phyloP scores from a whole-genome alignment of 2,329 filamentous ascomycete species.

The Chaetoscypha palmicola region DNA sequence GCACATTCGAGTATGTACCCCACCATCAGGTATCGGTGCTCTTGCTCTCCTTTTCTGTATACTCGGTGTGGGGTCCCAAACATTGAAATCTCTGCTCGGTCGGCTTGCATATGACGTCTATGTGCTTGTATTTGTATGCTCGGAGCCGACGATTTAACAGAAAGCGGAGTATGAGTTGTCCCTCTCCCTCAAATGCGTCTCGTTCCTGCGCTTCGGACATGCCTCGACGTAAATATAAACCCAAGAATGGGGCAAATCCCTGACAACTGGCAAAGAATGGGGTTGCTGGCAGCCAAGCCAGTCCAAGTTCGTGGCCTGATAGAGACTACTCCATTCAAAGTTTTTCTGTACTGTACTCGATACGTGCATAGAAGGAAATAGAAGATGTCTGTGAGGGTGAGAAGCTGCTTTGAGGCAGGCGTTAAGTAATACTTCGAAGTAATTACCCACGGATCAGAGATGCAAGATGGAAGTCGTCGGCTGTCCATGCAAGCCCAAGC shows the following conservation, averaged over 20 bases:
- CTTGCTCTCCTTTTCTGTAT: neutral
- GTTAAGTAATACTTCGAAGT: neutral
- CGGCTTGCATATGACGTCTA: neutral
- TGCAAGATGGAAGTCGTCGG: too few species aligned
- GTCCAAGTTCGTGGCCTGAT: conserved; percentile 2
- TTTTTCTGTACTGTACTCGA: neutral
- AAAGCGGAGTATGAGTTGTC: neutral
- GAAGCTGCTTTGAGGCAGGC: too few species aligned
- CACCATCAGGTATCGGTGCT: neutral
- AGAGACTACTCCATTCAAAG: neutral
- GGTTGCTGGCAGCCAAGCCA: neutral
- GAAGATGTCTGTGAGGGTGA: too few species aligned
- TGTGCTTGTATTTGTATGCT: too few species aligned
- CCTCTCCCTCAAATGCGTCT: neutral
- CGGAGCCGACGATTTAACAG: neutral
- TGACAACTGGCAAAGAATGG: conserved; percentile 3
- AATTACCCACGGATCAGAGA: neutral
- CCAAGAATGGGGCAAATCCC: too few species aligned
- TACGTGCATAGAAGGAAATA: neutral
- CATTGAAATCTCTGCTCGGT: neutral
- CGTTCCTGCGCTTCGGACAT: too few species aligned
- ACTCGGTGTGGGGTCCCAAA: neutral
- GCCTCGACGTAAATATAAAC: too few species aligned
- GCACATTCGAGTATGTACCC: too few species aligned
- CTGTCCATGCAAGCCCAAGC: neutral